phyloP scores from a whole-genome alignment of 2,329 filamentous ascomycete species.

The Trichoderma endophyticum region DNA sequence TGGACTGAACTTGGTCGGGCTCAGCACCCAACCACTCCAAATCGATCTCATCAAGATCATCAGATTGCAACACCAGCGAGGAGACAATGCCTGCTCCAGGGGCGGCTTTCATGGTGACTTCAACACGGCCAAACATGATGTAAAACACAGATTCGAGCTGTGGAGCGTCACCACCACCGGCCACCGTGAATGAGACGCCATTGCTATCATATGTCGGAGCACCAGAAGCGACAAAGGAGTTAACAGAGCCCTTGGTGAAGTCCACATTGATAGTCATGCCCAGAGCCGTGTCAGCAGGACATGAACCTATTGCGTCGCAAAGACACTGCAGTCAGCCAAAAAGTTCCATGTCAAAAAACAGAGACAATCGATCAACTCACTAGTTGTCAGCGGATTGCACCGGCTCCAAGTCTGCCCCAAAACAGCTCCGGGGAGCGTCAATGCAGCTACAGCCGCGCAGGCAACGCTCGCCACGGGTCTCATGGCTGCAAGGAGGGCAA shows the following conservation, averaged over 20 bases:
- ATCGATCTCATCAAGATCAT: conserved; percentile 92
- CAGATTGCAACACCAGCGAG: conserved; percentile 85
- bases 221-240: conserved; percentile 71
- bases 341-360: not conserved
- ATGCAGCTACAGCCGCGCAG: conserved; percentile 4
- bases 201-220: conserved; percentile 69
- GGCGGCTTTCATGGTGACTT: conserved; percentile 80
- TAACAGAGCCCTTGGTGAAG: conserved; percentile 73
- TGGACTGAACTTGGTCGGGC: conserved; percentile 78
- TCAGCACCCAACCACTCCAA: conserved; percentile 91
- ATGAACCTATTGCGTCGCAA: conserved; percentile 45
- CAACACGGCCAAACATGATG: conserved; percentile 97
- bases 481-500: conserved; percentile 17
- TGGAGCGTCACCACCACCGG: conserved; percentile 75
- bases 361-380: conserved; percentile 26
- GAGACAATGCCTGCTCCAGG: conserved; percentile 90
- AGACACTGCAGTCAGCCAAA: not conserved
- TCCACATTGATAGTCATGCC: conserved; percentile 80
- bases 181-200: conserved; percentile 79
- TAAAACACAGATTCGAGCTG: conserved; percentile 90
- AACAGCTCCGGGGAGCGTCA: conserved; percentile 24
- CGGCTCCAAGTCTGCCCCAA: conserved; percentile 40
- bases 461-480: conserved; percentile 13
- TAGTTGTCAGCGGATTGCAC: conserved; percentile 39
- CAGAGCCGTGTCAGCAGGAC: conserved; percentile 74